Evolutionary conservation across 1,284 basidiomycete genomes (phyloP).

Genomic region (Tilletia walkeri): DNA sequence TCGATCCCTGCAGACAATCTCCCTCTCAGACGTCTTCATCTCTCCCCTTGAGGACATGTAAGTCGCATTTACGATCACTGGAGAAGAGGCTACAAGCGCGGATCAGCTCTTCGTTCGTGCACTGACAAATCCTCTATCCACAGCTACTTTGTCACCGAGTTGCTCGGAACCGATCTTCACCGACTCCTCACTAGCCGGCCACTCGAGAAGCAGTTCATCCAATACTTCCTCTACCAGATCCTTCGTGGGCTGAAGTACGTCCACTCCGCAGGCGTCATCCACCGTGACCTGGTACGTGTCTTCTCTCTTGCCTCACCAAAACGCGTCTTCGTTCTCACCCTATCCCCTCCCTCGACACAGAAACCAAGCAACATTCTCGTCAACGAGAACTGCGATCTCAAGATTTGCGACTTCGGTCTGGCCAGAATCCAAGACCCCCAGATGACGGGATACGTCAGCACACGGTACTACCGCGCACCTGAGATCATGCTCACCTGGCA

Average conservation of each 20-base stretch:
- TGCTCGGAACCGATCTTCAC: slow-evolving; percentile 96
- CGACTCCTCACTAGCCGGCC: slow-evolving; percentile 92
- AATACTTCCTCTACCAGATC: slow-evolving; percentile 99
- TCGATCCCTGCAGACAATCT: slow-evolving; percentile 75
- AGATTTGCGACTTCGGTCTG: slow-evolving; percentile 98
- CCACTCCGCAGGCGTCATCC: slow-evolving; percentile 97
- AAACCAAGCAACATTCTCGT: slow-evolving; percentile 99
- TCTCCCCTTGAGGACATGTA: slow-evolving; percentile 83
- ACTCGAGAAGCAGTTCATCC: slow-evolving; percentile 99
- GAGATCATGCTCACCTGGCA: slow-evolving; percentile 99
- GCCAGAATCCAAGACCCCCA: slow-evolving; percentile 92
- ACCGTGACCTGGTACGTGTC: slow-evolving; percentile 68
- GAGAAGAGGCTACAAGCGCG: not conserved
- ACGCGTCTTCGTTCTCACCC: not conserved
- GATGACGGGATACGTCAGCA: slow-evolving; percentile 99
- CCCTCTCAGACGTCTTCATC: slow-evolving; percentile 97
- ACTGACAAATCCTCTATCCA: not conserved
- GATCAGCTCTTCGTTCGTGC: slow-evolving; percentile 9
- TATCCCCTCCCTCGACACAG: slow-evolving; percentile 56
- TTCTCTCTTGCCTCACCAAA: not conserved
- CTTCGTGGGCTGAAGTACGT: slow-evolving; percentile 98
- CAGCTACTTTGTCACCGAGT: slow-evolving; percentile 98
- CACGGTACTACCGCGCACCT: slow-evolving; percentile 95
- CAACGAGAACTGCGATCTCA: slow-evolving; percentile 98
- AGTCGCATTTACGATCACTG: slow-evolving; percentile 2